phyloP scores from a whole-genome alignment of 139 green algal genomes.

The Eudorina sp. region DNA sequence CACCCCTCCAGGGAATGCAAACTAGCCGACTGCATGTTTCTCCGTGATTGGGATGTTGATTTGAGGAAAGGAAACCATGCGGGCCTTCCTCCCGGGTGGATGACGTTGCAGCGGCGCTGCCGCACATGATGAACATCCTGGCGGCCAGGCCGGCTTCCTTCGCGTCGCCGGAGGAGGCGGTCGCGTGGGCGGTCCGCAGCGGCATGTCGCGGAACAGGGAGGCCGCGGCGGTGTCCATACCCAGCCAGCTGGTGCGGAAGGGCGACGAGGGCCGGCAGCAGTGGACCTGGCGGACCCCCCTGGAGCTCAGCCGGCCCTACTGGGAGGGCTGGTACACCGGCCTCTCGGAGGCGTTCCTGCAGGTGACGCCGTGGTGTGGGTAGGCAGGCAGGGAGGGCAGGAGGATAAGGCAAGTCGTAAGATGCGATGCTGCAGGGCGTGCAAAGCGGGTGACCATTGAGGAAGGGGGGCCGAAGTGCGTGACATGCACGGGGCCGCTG shows the following conservation, averaged over 20 bases:
- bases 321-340: slow-evolving; percentile 94
- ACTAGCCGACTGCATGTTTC: no score
- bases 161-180: slow-evolving; percentile 61
- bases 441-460: no score
- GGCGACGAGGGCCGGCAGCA: not conserved
- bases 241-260: slow-evolving; percentile 67
- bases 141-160: slow-evolving; percentile 73
- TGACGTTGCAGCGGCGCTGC: slow-evolving; percentile 79
- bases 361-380: slow-evolving; percentile 39
- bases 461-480: no score
- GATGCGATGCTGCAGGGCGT: no score
- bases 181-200: slow-evolving; percentile 75
- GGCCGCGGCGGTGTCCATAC: slow-evolving; percentile 78
- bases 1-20: no score
- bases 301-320: slow-evolving; percentile 74
- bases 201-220: slow-evolving; percentile 67
- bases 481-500: no score
- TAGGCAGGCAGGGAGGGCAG: no score
- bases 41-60: no score
- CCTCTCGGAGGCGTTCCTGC: slow-evolving; percentile 87
- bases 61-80: no score
- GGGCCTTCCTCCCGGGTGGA: no score
- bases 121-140: slow-evolving; percentile 84
- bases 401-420: no score
- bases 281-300: slow-evolving; percentile 85